Conservation (phyloP, 805 yeast species). For the Hanseniaspora pseudoguilliermondii region DNA sequence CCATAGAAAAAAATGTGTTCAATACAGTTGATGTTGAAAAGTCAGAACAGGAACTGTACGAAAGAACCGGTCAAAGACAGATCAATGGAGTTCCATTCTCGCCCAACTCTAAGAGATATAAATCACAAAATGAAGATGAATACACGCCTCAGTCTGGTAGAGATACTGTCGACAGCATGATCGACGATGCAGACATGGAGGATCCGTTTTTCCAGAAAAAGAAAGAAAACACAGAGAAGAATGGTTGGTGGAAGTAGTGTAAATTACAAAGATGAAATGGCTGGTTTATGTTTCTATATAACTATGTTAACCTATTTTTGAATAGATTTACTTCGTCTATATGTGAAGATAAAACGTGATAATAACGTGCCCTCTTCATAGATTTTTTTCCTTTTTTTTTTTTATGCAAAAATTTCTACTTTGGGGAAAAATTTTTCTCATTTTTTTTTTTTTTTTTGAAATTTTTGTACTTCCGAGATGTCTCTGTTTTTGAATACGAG, state of each 20-base stretch:
- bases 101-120: constrained; percentile 2
- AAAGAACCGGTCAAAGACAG: constrained; percentile 2
- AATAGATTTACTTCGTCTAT: too few relatives aligned
- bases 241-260: neutral
- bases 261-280: too few relatives aligned
- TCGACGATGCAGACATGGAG: constrained; percentile 14
- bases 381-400: too few relatives aligned
- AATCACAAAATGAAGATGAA: neutral
- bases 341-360: too few relatives aligned
- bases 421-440: too few relatives aligned
- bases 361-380: too few relatives aligned
- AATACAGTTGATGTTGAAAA: constrained; percentile 9
- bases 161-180: neutral
- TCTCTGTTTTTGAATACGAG: too few relatives aligned
- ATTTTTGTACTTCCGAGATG: too few relatives aligned
- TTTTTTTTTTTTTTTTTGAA: too few relatives aligned
- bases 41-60: constrained; percentile 4
- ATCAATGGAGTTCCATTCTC: neutral
- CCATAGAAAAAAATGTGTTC: constrained; percentile 23
- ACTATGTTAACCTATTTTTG: too few relatives aligned
- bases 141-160: neutral
- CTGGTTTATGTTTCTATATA: too few relatives aligned
- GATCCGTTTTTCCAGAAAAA: constrained; percentile 19
- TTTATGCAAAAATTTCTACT: too few relatives aligned
- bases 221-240: neutral